Conservation (phyloP, 805 yeast genomes). For the Saccharomycopsis capsularis region DNA sequence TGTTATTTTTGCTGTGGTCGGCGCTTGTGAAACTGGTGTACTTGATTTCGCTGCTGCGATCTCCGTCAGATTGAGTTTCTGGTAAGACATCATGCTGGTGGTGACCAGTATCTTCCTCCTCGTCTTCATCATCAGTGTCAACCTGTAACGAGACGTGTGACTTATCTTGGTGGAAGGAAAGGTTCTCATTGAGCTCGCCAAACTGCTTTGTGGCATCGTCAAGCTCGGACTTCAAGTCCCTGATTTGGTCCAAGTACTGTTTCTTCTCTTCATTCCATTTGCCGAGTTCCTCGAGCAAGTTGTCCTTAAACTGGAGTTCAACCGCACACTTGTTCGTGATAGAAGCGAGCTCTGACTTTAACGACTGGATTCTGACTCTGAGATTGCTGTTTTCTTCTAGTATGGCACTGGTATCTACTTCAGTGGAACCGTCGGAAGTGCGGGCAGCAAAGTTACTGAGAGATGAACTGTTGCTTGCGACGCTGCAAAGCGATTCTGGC, state of each 20-base stretch:
- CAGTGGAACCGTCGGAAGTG: neutral
- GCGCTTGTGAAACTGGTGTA: neutral
- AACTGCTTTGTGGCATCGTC: conserved; percentile 9
- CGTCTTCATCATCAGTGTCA: conserved; percentile 1
- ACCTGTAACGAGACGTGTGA: neutral
- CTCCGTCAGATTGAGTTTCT: neutral
- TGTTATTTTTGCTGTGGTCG: neutral
- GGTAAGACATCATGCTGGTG: neutral
- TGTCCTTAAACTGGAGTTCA: conserved; percentile 6
- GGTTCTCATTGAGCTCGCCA: conserved; percentile 10
- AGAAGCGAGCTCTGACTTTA: neutral
- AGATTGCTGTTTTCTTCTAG: conserved; percentile 7
- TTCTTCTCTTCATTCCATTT: conserved; percentile 4
- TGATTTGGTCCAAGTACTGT: neutral
- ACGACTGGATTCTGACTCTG: conserved; percentile 5
- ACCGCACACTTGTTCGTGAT: neutral
- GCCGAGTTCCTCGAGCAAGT: conserved; percentile 4
- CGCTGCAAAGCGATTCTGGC: conserved; percentile 1
- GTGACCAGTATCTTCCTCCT: neutral
- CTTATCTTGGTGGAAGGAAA: conserved; percentile 3
- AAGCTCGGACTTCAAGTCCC: conserved; percentile 8
- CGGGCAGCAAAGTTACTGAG: neutral
- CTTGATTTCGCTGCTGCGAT: neutral
- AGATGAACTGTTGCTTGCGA: neutral
- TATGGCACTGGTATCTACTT: neutral